Base-by-base conservation (phyloP, 192 early-diverging fungal genomes). In the Neocallimastix lanati region DNA sequence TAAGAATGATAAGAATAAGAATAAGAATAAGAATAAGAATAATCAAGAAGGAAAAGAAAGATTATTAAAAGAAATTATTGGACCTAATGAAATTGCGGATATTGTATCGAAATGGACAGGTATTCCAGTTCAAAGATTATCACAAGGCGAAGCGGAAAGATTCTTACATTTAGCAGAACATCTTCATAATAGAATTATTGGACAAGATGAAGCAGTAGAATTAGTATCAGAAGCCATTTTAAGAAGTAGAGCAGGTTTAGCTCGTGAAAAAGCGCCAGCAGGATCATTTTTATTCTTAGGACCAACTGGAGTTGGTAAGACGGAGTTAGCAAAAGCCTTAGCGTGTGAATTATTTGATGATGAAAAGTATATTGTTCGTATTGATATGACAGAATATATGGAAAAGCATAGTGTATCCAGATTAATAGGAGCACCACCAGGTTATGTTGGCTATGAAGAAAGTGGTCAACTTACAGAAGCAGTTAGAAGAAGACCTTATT, bases 361-460 rank as follows among this genome's bases (percentile, higher is more conserved):
- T 81, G 95, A 98, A 82, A 96, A 95, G 83, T 92, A 91, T 78
- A 92, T 99, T 82, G 89, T 98, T 29, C 92, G 98, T 0, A 88
- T 99, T n/a, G 98, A 99, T 83, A 99, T 99, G 98, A 93, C 92
- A 76, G 98, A 99, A 85, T 99, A 96, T 86, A 96, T 96, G 94
- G 94, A 96, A 82, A 85, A 84, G 77, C 93, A 97, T 83, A 87
- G 93, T 11, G 94, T 97, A 5, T 86, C 94, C 40, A 90, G 96
- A 6, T 86, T 99, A 77, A 96, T 99, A 80, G 97, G 97, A 50
- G 90, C 95, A 14, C 96, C 97, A 15, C 96, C 96, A 5, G 97
- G 97, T 7, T 98, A 99, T 83, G 89, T 99, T 82, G 98, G 98
- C 29, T 93, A 96, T 83, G 96, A 98, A 78, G 93, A 95, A 80